Conservation (phyloP, 371 early-diverging fungal species). For the Rhizomucor miehei region DNA sequence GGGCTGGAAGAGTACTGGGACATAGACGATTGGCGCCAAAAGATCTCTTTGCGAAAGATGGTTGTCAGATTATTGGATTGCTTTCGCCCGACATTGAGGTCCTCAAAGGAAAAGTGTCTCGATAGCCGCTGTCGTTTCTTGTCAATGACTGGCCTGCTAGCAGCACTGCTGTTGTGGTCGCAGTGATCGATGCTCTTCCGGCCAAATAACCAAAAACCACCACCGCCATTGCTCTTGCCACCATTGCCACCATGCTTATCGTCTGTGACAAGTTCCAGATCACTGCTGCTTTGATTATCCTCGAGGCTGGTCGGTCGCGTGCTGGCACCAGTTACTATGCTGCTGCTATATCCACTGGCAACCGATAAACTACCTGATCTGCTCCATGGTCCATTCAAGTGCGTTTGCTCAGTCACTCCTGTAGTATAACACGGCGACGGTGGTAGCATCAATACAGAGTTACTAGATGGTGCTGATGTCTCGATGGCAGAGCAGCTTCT, state of each 20-base stretch:
- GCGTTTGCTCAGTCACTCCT: background rate
- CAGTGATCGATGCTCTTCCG: slow-evolving; percentile 30
- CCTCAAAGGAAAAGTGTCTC: slow-evolving; percentile 39
- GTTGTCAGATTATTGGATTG: slow-evolving; percentile 23
- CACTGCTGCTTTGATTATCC: background rate
- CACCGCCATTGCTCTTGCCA: slow-evolving; percentile 22
- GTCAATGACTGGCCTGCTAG: slow-evolving; percentile 1
- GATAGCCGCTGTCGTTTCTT: slow-evolving; percentile 21
- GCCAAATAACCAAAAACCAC: slow-evolving; percentile 23
- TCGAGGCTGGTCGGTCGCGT: slow-evolving; percentile 34
- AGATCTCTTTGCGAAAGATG: slow-evolving; percentile 39
- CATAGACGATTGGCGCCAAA: slow-evolving; percentile 5
- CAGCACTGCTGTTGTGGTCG: slow-evolving; percentile 3
- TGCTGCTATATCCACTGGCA: slow-evolving; percentile 18
- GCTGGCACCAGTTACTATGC: slow-evolving; percentile 31
- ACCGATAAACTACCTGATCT: slow-evolving; percentile 36
- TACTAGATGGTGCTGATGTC: slow-evolving; percentile 5
- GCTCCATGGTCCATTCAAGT: slow-evolving; percentile 7
- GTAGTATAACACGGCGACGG: slow-evolving; percentile 16
- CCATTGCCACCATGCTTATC: too few species aligned
- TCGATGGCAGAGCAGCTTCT: slow-evolving; percentile 29
- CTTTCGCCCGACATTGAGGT: slow-evolving; percentile 14
- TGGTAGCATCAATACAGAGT: slow-evolving; percentile 7
- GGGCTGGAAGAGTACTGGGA: too few species aligned
- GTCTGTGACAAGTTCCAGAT: background rate